Base-by-base conservation (phyloP, 2,329 filamentous ascomycete genomes). In the Xylariaceae sp. region DNA sequence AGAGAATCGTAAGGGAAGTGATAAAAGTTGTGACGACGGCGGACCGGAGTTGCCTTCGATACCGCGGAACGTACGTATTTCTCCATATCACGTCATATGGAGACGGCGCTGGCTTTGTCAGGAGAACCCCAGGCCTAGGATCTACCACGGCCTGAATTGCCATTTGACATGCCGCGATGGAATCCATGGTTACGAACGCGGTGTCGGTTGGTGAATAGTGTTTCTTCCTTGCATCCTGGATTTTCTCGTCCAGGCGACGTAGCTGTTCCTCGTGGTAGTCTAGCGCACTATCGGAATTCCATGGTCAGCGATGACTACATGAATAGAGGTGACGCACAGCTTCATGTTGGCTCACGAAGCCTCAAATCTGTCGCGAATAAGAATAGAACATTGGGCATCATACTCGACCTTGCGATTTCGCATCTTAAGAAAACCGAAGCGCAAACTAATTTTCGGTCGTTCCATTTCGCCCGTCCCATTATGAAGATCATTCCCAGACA, bases 161-260 rank as follows among this genome's bases (percentile, higher is more conserved):
- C 91, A 97, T 96, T 74, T 99, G 94, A 62, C 83, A 86, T 30
- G 92, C 87, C 13, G 92, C 89, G 47, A 96, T 94, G 3, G 90
- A 94, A 73, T 96, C 89, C 90, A 99, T 95, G 0, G 94, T 97
- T 37, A 99, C 89, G 70, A 99, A 96, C 1, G 95, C 95, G 56
- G 95, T 80, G 46, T 92, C 87, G 0, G 86, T 92, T 0, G 94
- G 79, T 5, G 80, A 74, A 64, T 91, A 97, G 3, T 87, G 80
- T 68, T 89, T 88, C 64, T 84, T 83, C 26, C 94, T 83, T 10
- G 90, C 83, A 7, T 72, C 72, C 7, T 73, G 71, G 47, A 99
- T 89, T 60, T 85, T 80, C 46, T 89, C 87, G 61, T 99, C 92
- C 2, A 95, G 71, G 15, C 80, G 79, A 22, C 87, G 85, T 34